Evolutionary conservation across 768 basidiomycete species (phyloP).

Genomic region (Xerocomellus chrysenteron): DNA sequence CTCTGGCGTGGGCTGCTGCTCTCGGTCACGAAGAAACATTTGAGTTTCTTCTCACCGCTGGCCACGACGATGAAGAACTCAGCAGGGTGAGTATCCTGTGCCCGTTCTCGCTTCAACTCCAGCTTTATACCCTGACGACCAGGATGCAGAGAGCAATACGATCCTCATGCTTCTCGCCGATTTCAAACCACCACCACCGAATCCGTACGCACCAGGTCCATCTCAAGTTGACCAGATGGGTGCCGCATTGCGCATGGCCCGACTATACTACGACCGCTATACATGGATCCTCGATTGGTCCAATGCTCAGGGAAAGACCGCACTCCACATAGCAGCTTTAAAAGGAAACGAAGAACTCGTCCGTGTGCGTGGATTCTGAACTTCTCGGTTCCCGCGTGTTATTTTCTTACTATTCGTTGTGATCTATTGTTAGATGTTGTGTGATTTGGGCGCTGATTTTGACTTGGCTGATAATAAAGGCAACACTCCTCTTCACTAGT

Average conservation of each 20-base stretch:
- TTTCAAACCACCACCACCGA: slow-evolving; percentile 52
- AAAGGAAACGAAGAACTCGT: slow-evolving; percentile 91
- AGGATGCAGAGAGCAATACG: slow-evolving; percentile 94
- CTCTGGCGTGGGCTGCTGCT: slow-evolving; percentile 88
- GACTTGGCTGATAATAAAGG: slow-evolving; percentile 90
- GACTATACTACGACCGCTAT: slow-evolving; percentile 83
- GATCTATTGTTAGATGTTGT: slow-evolving; percentile 65
- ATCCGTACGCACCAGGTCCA: slow-evolving; percentile 46
- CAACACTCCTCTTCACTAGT: slow-evolving; percentile 94
- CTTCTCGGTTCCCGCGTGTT: slow-evolving; percentile 5
- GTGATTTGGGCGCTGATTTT: slow-evolving; percentile 86
- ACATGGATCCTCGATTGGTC: slow-evolving; percentile 90
- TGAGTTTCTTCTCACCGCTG: slow-evolving; percentile 80
- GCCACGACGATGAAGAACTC: slow-evolving; percentile 92
- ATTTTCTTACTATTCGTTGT: slow-evolving; percentile 16
- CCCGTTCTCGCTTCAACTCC: slow-evolving; percentile 4
- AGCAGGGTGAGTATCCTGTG: slow-evolving; percentile 63
- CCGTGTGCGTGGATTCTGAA: slow-evolving; percentile 50
- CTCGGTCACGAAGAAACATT: slow-evolving; percentile 91
- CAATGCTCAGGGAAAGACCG: slow-evolving; percentile 85
- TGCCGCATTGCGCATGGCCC: slow-evolving; percentile 82
- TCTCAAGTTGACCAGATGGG: slow-evolving; percentile 62
- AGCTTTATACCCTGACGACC: slow-evolving; percentile 17
- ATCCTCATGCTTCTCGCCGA: slow-evolving; percentile 93
- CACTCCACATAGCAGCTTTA: slow-evolving; percentile 82